These are phyloP conservation scores for Xenoacremonium recifei DNA, from an alignment of 2,329 filamentous ascomycete genomes.

Conservation along the genomic window DNA sequence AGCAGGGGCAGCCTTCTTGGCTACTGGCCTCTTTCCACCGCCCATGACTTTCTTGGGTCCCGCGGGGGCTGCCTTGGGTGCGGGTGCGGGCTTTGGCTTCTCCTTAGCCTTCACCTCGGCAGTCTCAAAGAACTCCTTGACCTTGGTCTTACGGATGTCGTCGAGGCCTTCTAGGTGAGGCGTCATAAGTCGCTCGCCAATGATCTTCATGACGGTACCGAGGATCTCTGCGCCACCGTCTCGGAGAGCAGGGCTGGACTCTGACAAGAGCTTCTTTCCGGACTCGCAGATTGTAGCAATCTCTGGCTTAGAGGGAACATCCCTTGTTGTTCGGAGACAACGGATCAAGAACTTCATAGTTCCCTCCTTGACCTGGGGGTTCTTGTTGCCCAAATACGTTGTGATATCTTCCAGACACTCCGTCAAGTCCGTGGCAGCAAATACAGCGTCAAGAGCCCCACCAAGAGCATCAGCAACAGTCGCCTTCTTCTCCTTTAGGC, in stretches of 20 bases:
- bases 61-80: constrained; percentile 49
- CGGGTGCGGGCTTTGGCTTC: constrained; percentile 80
- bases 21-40: constrained; percentile 39
- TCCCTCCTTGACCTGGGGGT: constrained; percentile 95
- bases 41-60: constrained; percentile 48
- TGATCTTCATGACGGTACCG: constrained; percentile 97
- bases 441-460: constrained; percentile 73
- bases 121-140: constrained; percentile 85
- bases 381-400: constrained; percentile 86
- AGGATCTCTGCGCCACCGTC: constrained; percentile 89
- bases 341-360: constrained; percentile 92
- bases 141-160: constrained; percentile 91
- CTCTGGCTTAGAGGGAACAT: constrained; percentile 82
- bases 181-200: constrained; percentile 94
- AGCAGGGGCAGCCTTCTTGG: constrained; percentile 46
- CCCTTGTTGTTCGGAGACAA: constrained; percentile 77
- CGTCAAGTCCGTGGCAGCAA: constrained; percentile 64
- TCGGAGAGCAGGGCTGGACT: constrained; percentile 81
- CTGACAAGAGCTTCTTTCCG: constrained; percentile 84
- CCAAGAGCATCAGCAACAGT: constrained; percentile 85
- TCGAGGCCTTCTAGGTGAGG: constrained; percentile 89
- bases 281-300: constrained; percentile 83
- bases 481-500: constrained; percentile 95
- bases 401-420: constrained; percentile 92
- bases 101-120: constrained; percentile 48